A percentile compares a stretch with the other conserved stretches of the same genome.
Evolutionary conservation across 2,329 filamentous ascomycete species (phyloP).

Genomic region (Aspergillus sojae): DNA sequence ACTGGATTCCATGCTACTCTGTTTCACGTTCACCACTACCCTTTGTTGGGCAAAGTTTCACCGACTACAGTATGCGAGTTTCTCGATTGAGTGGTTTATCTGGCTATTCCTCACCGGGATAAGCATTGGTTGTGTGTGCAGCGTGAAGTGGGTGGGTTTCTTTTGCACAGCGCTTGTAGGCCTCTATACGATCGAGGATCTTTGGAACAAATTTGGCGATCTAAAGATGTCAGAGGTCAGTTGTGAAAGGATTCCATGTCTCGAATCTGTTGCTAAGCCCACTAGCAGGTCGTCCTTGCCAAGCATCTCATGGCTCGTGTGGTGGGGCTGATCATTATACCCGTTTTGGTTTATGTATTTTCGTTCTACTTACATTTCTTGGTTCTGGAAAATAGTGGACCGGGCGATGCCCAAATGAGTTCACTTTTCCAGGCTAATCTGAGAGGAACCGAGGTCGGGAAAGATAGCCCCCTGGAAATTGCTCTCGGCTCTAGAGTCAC

Average conservation of each 20-base stretch:
- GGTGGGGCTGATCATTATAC: constrained; percentile 83
- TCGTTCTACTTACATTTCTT: constrained; percentile 95
- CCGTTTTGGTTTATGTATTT: constrained; percentile 88
- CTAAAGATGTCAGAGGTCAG: constrained; percentile 82
- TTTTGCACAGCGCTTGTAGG: constrained; percentile 95
- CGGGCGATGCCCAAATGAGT: constrained; percentile 99
- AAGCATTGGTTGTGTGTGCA: constrained; percentile 97
- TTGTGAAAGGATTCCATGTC: constrained; percentile 15
- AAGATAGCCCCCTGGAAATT: constrained; percentile 90
- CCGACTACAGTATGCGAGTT: constrained; percentile 79
- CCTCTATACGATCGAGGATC: constrained; percentile 91
- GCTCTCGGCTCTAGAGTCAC: constrained; percentile 87
- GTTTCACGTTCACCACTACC: constrained; percentile 96
- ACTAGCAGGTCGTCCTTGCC: constrained; percentile 63
- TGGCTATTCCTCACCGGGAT: constrained; percentile 94
- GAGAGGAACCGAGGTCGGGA: constrained; percentile 88
- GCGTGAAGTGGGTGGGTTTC: constrained; percentile 96
- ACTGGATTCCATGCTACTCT: constrained; percentile 96
- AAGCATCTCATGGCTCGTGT: constrained; percentile 80
- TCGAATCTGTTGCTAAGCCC: constrained; percentile 23
- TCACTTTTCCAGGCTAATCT: constrained; percentile 98
- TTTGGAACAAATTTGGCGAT: constrained; percentile 98
- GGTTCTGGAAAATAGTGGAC: constrained; percentile 88
- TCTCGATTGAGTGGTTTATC: constrained; percentile 87
- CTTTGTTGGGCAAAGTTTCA: constrained; percentile 98